Evolutionary conservation across 257 asterid genomes (phyloP).

Genomic region (Handroanthus guayacan): DNA sequence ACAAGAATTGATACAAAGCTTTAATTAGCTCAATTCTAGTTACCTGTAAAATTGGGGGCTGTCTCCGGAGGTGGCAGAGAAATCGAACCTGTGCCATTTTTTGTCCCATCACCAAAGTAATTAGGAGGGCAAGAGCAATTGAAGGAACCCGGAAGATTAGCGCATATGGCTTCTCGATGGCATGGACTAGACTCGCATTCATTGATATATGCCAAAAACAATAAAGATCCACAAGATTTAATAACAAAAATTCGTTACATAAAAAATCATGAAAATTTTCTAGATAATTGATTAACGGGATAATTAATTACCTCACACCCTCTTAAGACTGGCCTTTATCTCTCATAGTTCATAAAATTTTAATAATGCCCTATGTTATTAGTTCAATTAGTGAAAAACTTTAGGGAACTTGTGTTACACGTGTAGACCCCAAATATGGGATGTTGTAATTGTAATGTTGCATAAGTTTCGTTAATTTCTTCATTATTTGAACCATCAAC

Average conservation of each 20-base stretch:
- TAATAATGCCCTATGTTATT: too few relatives aligned
- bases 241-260: too few relatives aligned
- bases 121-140: conserved; percentile 38
- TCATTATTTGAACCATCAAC: too few relatives aligned
- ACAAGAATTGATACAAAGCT: background rate
- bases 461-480: too few relatives aligned
- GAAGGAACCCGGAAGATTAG: conserved; percentile 36
- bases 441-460: too few relatives aligned
- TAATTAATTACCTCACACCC: too few relatives aligned
- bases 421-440: too few relatives aligned
- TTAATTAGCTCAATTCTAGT: background rate
- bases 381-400: too few relatives aligned
- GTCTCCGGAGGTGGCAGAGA: conserved; percentile 28
- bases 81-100: conserved; percentile 38
- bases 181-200: conserved; percentile 45
- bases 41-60: conserved; percentile 37
- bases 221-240: background rate
- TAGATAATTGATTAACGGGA: background rate
- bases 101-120: conserved; percentile 40
- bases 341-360: too few relatives aligned
- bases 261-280: background rate
- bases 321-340: too few relatives aligned
- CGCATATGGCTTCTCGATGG: conserved; percentile 34
- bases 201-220: conserved; percentile 32
- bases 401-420: too few relatives aligned